Evolutionary conservation across 352 stramenopile genomes (phyloP).

Genomic region (Pythium inflatum): DNA sequence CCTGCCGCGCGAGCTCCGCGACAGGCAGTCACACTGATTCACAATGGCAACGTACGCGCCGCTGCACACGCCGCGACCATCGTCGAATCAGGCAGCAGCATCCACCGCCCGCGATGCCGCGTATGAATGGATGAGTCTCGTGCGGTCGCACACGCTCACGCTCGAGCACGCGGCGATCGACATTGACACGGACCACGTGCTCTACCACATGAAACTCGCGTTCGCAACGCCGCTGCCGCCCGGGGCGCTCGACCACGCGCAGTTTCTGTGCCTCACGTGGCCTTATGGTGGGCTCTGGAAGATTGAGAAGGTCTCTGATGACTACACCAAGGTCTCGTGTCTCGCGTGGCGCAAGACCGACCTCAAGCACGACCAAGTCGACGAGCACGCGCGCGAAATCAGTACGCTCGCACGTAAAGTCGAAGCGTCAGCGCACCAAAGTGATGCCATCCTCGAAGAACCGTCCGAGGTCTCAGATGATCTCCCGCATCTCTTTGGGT

Average conservation of each 20-base stretch:
- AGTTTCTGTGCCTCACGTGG: conserved; percentile 55
- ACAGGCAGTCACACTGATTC: no score
- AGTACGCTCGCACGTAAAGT: no score
- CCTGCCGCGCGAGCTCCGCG: no score
- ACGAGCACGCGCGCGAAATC: no score
- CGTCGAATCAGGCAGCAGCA: no score
- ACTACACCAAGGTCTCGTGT: conserved; percentile 43
- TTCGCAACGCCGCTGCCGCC: conserved; percentile 45
- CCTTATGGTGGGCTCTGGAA: conserved; percentile 65
- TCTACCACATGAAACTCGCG: conserved; percentile 57
- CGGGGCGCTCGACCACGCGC: conserved; percentile 32
- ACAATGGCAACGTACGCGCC: no score
- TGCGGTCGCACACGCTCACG: conserved; percentile 48
- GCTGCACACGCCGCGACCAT: no score
- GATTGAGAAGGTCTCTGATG: conserved; percentile 45
- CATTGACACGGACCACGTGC: conserved; percentile 51
- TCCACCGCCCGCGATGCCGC: no score
- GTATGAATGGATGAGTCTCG: conserved; percentile 50
- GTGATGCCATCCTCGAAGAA: no score
- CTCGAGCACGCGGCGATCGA: conserved; percentile 60
- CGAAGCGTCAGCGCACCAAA: no score
- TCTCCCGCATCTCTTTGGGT: conserved; percentile 63
- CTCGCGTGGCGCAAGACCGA: conserved; percentile 59
- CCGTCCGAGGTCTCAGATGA: no score
- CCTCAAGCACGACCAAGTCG: no score